These are phyloP conservation scores for Metrosideros polymorpha DNA, from an alignment of 441 rosid genomes.

Conservation along the genomic window DNA sequence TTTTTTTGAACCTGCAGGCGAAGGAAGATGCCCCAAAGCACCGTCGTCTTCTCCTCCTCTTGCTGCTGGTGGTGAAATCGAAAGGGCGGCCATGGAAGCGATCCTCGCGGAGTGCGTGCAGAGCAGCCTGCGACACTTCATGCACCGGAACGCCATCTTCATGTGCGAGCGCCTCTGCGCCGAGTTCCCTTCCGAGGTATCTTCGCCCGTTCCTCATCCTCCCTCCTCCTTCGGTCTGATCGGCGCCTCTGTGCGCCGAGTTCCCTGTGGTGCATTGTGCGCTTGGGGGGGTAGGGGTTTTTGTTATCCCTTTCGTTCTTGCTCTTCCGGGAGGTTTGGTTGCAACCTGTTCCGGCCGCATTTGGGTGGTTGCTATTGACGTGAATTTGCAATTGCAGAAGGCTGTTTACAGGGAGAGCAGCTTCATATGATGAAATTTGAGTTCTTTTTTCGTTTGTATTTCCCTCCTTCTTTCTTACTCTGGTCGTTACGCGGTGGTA, in stretches of 20 bases:
- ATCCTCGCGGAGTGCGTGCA: conserved; percentile 69
- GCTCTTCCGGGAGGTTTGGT: neutral
- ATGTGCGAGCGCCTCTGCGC: conserved; percentile 97
- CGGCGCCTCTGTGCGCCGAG: no score
- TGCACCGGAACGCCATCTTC: conserved; percentile 77
- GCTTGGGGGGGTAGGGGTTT: neutral
- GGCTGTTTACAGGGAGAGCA: neutral
- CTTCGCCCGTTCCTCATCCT: neutral
- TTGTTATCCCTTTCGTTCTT: neutral
- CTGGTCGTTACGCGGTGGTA: neutral
- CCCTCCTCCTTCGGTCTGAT: neutral
- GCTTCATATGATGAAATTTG: neutral
- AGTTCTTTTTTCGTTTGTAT: neutral
- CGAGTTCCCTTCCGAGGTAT: conserved; percentile 91
- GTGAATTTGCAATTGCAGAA: neutral
- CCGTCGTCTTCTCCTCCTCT: neutral
- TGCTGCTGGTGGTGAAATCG: no score
- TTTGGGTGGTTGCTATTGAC: neutral
- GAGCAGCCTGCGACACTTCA: conserved; percentile 80
- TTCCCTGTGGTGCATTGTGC: neutral
- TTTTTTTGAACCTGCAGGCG: neutral
- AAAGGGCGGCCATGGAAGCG: conserved; percentile 58
- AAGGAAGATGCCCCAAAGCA: neutral
- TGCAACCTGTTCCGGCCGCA: neutral
- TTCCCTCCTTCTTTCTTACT: neutral